Evolutionary conservation across 1,284 basidiomycete species (phyloP), one percentile per base, ranked within the genome.

Genomic region (Ceratobasidium sp.): DNA sequence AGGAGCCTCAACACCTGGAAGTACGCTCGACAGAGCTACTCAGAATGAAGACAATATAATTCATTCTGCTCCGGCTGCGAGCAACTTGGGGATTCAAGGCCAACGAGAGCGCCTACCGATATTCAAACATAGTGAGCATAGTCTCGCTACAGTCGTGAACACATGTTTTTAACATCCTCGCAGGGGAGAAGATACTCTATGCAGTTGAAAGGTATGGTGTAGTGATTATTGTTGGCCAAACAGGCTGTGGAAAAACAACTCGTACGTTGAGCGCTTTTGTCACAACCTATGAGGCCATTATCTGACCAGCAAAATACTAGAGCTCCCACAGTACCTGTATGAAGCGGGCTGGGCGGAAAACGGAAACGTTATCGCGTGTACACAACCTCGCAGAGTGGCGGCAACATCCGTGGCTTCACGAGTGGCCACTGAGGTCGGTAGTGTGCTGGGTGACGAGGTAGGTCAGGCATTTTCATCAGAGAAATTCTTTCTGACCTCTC

Each of bases 241-340:
- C 97, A 0, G 98, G 97, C 3, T 98, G 94, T 75, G 97, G 98
- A 74, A 99, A 99, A 84, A 98, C 96, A 11, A 98, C 96, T 76
- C 95, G 95, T 96, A 78, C 81, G 90, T 58, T 53, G 6, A 34
- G 19, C 11, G 8, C 13, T 58, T 22, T 34, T 34, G 31, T 34
- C 31, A 34, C 31, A 34, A 7, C 2, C 1, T 51, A 22, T 22
- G n/a, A 24, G 27, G 2, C 14, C 1, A 24, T 22, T 69, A 11
- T 31, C 7, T 34, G 75, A 66, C 46, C 24, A 74, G 29, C 24
- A 69, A 29, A 39, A 66, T 63, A 27, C 46, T 79, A 95, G 95
- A 98, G 82, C 87, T 99, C 68, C 97, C 98, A 0, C 97, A 98
- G 81, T 98, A 94, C 82, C 87, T 99, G 3, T 85, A 92, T 77